Evolutionary conservation across 192 early-diverging fungal species (phyloP).

Genomic region (Geranomyces michiganensis): DNA sequence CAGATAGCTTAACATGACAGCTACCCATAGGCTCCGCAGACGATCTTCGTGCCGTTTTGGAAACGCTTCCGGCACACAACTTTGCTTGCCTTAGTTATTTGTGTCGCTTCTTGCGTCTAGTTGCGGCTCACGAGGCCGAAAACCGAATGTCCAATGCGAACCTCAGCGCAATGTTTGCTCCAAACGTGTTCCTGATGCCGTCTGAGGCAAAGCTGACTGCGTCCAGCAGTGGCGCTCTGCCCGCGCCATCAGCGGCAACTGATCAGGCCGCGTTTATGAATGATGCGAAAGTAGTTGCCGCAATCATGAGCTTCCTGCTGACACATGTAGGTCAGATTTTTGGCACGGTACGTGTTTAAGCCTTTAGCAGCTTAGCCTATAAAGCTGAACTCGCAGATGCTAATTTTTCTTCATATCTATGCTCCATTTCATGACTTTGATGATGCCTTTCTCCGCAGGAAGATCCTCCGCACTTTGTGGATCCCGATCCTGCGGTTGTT

Average conservation of each 20-base stretch:
- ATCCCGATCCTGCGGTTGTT: no score
- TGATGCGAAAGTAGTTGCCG: constrained; percentile 36
- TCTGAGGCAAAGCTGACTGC: constrained; percentile 28
- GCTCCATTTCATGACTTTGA: no score
- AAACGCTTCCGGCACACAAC: constrained; percentile 32
- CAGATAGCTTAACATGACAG: not conserved
- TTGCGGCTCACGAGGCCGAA: constrained; percentile 20
- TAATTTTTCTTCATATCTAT: no score
- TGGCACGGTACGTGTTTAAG: constrained; percentile 25
- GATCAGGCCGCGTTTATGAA: constrained; percentile 39
- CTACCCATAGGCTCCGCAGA: constrained; percentile 19
- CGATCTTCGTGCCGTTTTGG: constrained; percentile 25
- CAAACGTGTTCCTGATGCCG: constrained; percentile 82
- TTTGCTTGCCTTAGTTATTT: constrained; percentile 34
- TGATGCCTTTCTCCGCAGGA: no score
- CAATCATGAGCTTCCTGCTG: constrained; percentile 37
- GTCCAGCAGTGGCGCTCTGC: not conserved
- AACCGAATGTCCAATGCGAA: constrained; percentile 84
- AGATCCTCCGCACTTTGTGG: no score
- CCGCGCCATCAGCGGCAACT: not conserved
- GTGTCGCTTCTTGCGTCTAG: constrained; percentile 27
- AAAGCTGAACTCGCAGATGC: no score
- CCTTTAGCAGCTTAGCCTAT: no score
- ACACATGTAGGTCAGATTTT: constrained; percentile 39
- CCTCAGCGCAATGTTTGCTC: constrained; percentile 92